Percentiles rank a stretch among this genome's conserved stretches.
phyloP scores from a whole-genome alignment of 2,329 filamentous ascomycete species.

The Exophiala viscosa region DNA sequence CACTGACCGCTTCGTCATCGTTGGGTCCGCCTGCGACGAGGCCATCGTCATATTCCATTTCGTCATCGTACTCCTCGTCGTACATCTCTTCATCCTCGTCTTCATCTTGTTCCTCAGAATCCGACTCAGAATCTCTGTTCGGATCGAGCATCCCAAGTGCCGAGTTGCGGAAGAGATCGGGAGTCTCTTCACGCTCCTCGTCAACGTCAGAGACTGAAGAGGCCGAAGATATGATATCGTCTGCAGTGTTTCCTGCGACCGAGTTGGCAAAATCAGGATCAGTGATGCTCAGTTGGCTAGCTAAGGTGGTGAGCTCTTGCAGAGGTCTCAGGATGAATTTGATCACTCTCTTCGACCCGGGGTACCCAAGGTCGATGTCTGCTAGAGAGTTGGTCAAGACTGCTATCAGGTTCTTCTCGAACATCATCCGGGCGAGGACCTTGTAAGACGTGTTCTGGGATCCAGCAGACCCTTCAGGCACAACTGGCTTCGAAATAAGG shows the following conservation, averaged over 20 bases:
- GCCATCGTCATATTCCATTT: constrained; percentile 90
- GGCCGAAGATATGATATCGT: constrained; percentile 82
- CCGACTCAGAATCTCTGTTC: constrained; percentile 74
- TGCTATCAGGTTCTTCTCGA: constrained; percentile 91
- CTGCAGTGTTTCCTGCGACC: constrained; percentile 65
- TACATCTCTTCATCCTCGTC: constrained; percentile 85
- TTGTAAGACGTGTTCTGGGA: constrained; percentile 59
- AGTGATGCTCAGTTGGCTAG: constrained; percentile 76
- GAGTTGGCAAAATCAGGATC: constrained; percentile 61
- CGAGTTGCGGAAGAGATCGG: constrained; percentile 94
- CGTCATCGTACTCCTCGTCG: constrained; percentile 79
- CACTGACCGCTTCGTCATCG: constrained; percentile 80
- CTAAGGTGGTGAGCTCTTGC: constrained; percentile 80
- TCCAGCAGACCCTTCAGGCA: constrained; percentile 47
- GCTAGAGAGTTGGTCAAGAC: constrained; percentile 88
- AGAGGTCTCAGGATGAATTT: constrained; percentile 94
- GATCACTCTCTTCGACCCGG: constrained; percentile 85
- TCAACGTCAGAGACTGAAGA: constrained; percentile 87
- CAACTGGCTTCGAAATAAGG: constrained; percentile 80
- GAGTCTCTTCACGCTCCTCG: constrained; percentile 86
- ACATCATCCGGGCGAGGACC: constrained; percentile 91
- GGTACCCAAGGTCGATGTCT: constrained; percentile 92
- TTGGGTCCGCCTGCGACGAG: constrained; percentile 57
- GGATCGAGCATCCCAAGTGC: constrained; percentile 92
- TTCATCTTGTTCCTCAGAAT: constrained; percentile 58